Percentiles rank a stretch among this genome's conserved stretches.
These are phyloP conservation scores for Capillidium heterosporum DNA, from an alignment of 371 early-diverging fungal species.

Conservation along the genomic window DNA sequence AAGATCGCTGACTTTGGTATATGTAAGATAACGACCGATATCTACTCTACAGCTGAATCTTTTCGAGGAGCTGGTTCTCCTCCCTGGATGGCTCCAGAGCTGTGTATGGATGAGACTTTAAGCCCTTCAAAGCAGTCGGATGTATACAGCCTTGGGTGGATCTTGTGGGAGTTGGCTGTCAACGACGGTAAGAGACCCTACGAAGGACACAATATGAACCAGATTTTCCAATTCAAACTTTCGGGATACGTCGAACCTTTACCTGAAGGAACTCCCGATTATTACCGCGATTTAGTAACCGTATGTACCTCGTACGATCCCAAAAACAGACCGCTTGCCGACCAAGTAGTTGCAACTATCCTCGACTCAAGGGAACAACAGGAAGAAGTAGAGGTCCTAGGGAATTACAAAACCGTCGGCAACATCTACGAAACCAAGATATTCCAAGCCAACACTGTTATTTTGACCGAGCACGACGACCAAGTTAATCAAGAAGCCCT, in stretches of 20 bases:
- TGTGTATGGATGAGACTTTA: not conserved
- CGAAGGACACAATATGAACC: not conserved
- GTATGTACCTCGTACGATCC: not conserved
- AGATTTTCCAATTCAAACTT: not conserved
- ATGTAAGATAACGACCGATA: not conserved
- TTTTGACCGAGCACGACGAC: not conserved
- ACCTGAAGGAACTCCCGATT: not conserved
- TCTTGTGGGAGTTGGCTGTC: constrained; percentile 1
- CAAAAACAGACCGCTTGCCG: not conserved
- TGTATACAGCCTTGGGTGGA: not conserved
- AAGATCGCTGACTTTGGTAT: constrained; percentile 5
- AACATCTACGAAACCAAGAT: not conserved
- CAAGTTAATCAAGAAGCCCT: not conserved
- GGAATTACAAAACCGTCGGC: not conserved
- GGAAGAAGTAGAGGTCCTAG: constrained; percentile 1
- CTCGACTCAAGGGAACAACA: constrained; percentile 4
- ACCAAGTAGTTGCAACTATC: not conserved
- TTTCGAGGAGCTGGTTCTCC: constrained; percentile 2
- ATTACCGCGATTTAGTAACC: not conserved
- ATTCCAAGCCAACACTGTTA: not conserved
- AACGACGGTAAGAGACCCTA: not conserved
- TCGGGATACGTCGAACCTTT: not conserved
- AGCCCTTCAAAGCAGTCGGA: not conserved
- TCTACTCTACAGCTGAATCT: not conserved
- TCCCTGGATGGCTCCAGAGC: constrained; percentile 3